phyloP scores from a whole-genome alignment of 2,329 filamentous ascomycete species.

The Neoascochyta sp. region DNA sequence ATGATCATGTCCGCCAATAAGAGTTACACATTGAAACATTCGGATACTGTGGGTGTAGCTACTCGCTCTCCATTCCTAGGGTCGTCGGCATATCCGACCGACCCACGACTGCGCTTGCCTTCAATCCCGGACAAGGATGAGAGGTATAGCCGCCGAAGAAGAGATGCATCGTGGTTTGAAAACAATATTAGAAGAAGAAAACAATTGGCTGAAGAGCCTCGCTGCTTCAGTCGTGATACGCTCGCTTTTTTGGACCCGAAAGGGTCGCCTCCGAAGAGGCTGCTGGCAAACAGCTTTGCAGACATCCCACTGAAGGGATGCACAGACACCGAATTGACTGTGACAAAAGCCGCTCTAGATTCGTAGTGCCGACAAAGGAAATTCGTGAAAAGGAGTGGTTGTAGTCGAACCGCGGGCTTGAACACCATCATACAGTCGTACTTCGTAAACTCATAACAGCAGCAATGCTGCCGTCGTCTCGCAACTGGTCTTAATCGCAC shows the following conservation, averaged over 20 bases:
- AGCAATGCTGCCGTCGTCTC: conserved; percentile 31
- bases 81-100: conserved; percentile 7
- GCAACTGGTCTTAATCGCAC: conserved; percentile 27
- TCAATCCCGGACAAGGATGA: conserved; percentile 20
- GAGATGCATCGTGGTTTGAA: conserved; percentile 26
- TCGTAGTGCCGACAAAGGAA: conserved; percentile 29
- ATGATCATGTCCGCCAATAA: conserved; percentile 15
- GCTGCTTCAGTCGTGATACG: conserved; percentile 23
- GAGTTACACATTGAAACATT: conserved; percentile 23
- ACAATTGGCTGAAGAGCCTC: conserved; percentile 33
- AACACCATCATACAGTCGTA: conserved; percentile 39
- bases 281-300: conserved; percentile 16
- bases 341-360: conserved; percentile 21
- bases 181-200: conserved; percentile 14
- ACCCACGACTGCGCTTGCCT: conserved; percentile 33
- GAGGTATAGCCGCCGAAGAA: conserved; percentile 35
- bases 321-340: conserved; percentile 13
- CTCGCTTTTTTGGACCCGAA: conserved; percentile 14
- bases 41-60: too few relatives aligned
- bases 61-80: conserved; percentile 9
- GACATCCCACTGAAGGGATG: conserved; percentile 21
- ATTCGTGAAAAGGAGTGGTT: conserved; percentile 37
- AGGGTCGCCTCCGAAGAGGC: conserved; percentile 1
- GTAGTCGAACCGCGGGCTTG: conserved; percentile 27
- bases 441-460: conserved; percentile 30